These are phyloP conservation scores for Ogataea trehaloabstinens DNA, from an alignment of 805 yeast species.

Conservation along the genomic window DNA sequence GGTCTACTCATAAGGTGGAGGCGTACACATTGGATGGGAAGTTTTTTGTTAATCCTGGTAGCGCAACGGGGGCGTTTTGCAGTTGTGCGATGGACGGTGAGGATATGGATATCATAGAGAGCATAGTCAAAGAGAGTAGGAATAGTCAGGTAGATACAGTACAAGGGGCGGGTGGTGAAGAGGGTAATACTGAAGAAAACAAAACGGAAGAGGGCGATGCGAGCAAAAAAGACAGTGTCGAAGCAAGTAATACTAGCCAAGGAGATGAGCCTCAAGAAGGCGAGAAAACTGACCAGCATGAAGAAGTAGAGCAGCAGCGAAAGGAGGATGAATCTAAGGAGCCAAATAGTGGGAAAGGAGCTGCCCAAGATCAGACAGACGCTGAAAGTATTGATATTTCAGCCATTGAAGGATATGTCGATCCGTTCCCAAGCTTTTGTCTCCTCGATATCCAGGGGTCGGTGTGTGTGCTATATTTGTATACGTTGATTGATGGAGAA, in stretches of 20 bases:
- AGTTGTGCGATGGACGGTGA: constrained; percentile 61
- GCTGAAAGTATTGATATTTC: constrained; percentile 21
- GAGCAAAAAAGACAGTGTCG: constrained; percentile 6
- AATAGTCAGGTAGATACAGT: too few relatives aligned
- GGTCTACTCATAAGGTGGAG: constrained; percentile 90
- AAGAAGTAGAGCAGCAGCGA: constrained; percentile 8
- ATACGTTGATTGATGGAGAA: constrained; percentile 75
- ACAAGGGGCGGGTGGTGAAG: neutral
- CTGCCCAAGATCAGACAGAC: constrained; percentile 3
- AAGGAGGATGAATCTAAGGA: neutral
- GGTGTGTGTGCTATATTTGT: constrained; percentile 77
- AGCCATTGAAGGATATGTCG: constrained; percentile 30
- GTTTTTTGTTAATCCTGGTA: constrained; percentile 94
- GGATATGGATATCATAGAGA: constrained; percentile 41
- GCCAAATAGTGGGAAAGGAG: neutral
- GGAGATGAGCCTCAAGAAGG: constrained; percentile 9
- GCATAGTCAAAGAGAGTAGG: constrained; percentile 25
- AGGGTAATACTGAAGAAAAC: neutral
- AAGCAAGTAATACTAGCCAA: constrained; percentile 3
- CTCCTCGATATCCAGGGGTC: constrained; percentile 80
- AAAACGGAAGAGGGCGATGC: neutral
- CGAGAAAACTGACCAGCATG: constrained; percentile 17
- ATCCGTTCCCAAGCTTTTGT: constrained; percentile 81
- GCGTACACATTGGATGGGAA: constrained; percentile 91
- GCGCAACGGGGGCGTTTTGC: constrained; percentile 88